Evolutionary conservation across 495 filamentous ascomycete species (phyloP).

Genomic region (Penicillium argentinense): DNA sequence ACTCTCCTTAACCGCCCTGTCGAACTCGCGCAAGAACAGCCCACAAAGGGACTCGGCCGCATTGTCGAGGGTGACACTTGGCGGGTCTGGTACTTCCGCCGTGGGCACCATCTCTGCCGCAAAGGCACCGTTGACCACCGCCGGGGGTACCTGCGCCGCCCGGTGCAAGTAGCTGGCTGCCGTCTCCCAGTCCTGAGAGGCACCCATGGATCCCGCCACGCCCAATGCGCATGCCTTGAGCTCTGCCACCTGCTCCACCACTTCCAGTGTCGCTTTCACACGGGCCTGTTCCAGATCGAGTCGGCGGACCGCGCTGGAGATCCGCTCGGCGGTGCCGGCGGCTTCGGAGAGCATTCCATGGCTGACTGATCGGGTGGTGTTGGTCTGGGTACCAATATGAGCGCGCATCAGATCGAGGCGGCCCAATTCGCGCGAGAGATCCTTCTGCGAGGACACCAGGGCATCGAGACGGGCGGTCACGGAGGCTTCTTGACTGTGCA

Average conservation of each 20-base stretch:
- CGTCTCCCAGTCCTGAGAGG: conserved; percentile 97
- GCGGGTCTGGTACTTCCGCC: conserved; percentile 90
- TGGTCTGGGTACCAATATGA: conserved; percentile 83
- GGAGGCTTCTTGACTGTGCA: conserved; percentile 71
- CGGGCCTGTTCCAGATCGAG: conserved; percentile 88
- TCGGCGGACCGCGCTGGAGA: conserved; percentile 78
- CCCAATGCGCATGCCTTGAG: conserved; percentile 94
- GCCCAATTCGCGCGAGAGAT: conserved; percentile 76
- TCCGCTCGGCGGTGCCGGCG: conserved; percentile 79
- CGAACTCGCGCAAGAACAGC: conserved; percentile 91
- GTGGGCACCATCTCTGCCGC: conserved; percentile 91
- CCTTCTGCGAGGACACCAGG: conserved; percentile 75
- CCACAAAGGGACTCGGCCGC: conserved; percentile 84
- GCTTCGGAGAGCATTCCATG: conserved; percentile 85
- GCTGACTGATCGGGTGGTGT: conserved; percentile 77
- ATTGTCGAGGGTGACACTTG: conserved; percentile 80
- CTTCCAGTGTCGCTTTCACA: conserved; percentile 83
- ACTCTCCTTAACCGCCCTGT: conserved; percentile 80
- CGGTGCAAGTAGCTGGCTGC: conserved; percentile 86
- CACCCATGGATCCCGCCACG: conserved; percentile 95
- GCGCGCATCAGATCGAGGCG: conserved; percentile 90
- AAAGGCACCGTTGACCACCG: conserved; percentile 81
- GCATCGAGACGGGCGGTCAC: conserved; percentile 73
- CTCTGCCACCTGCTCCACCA: conserved; percentile 95
- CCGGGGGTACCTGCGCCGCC: conserved; percentile 72